These are phyloP conservation scores for Geotrichum aggregatum DNA, from an alignment of 1,139 yeast species.

Conservation along the genomic window DNA sequence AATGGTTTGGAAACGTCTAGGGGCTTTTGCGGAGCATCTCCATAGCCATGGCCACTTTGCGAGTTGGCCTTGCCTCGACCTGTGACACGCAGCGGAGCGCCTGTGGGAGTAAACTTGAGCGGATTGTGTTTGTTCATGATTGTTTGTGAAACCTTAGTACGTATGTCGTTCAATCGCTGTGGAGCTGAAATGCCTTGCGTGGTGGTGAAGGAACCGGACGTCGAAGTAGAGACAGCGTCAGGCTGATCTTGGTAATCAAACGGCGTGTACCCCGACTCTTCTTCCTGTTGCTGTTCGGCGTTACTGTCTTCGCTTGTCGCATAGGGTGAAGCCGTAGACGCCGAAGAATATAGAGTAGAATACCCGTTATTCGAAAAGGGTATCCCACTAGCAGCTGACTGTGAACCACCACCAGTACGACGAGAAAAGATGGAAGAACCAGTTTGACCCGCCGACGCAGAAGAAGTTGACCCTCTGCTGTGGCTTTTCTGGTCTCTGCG, in stretches of 20 bases:
- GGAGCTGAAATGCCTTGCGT: background rate
- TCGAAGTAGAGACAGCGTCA: background rate
- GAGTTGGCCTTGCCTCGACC: background rate
- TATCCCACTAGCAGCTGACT: background rate
- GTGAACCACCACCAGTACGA: background rate
- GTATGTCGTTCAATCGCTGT: background rate
- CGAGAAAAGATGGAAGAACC: background rate
- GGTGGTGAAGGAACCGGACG: background rate
- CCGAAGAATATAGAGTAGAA: background rate
- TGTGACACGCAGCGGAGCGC: background rate
- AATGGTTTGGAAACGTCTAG: constrained; percentile 20
- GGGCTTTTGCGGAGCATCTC: background rate
- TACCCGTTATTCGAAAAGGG: background rate
- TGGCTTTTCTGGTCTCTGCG: background rate
- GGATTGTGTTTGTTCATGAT: constrained; percentile 13
- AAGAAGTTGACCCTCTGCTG: background rate
- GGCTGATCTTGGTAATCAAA: constrained; percentile 13
- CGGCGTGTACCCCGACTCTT: constrained; percentile 9
- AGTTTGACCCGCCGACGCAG: constrained; percentile 4
- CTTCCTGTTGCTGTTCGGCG: background rate
- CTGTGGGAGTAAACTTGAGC: constrained; percentile 13
- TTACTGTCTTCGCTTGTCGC: background rate
- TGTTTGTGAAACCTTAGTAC: background rate
- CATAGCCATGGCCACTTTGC: background rate
- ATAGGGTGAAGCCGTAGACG: background rate